phyloP scores from a whole-genome alignment of 305 asterid genomes.

The Euphrasia arctica region DNA sequence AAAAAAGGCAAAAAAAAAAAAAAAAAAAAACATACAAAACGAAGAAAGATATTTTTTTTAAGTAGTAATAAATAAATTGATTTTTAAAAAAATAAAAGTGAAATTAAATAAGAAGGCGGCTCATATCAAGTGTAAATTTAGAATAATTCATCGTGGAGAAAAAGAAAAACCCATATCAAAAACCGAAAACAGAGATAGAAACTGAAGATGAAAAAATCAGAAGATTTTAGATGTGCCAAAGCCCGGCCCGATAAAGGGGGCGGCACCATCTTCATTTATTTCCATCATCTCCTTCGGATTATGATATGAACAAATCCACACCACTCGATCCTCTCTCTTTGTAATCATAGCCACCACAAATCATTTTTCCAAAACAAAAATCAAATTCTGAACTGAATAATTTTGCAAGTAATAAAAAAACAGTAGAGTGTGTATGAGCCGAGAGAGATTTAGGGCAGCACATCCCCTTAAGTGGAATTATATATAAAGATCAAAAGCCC shows the following conservation, averaged over 20 bases:
- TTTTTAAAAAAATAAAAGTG: too few relatives aligned
- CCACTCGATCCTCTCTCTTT: constrained; percentile 7
- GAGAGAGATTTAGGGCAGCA: neutral
- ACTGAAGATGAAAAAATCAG: neutral
- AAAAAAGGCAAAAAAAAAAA: too few relatives aligned
- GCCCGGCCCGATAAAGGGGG: neutral
- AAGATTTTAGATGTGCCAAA: neutral
- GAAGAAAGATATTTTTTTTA: too few relatives aligned
- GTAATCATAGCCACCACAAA: neutral
- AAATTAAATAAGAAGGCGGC: neutral
- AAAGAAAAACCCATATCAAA: neutral
- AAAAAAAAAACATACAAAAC: too few relatives aligned
- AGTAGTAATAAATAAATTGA: too few relatives aligned
- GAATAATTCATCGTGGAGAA: neutral
- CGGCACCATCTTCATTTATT: neutral
- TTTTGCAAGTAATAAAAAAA: too few relatives aligned
- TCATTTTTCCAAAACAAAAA: neutral
- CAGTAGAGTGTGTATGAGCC: neutral
- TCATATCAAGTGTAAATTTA: constrained; percentile 9
- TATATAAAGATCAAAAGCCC: neutral
- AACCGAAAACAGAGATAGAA: neutral
- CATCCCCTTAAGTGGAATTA: neutral
- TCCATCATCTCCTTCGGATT: neutral
- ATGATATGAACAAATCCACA: neutral
- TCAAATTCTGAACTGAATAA: neutral